phyloP scores from a whole-genome alignment of 257 asterid species.

The Solanum medicagineum region DNA sequence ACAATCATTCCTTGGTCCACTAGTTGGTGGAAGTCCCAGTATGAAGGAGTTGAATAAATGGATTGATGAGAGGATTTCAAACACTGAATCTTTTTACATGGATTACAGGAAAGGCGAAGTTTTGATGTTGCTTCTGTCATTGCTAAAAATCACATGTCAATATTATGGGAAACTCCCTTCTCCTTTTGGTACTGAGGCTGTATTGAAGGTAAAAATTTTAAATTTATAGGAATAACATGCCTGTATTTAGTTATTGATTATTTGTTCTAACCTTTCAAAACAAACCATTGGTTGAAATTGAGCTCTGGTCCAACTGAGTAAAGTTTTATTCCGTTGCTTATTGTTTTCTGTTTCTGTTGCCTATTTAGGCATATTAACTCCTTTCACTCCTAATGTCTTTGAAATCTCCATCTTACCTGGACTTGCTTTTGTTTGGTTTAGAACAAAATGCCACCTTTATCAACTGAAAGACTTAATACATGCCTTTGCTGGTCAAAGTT shows the following conservation, averaged over 20 bases:
- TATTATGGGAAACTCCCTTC: constrained; percentile 87
- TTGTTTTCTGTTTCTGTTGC: neutral
- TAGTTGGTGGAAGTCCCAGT: constrained; percentile 69
- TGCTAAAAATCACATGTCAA: constrained; percentile 77
- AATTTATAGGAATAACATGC: neutral
- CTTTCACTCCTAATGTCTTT: neutral
- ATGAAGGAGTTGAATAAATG: constrained; percentile 75
- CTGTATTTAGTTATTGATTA: neutral
- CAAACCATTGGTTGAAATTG: neutral
- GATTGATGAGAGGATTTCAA: constrained; percentile 76
- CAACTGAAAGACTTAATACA: neutral
- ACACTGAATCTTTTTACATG: constrained; percentile 29
- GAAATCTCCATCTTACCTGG: neutral
- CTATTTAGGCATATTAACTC: neutral
- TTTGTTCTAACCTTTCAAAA: neutral
- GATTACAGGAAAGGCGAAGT: constrained; percentile 55
- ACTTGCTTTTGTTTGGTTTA: neutral
- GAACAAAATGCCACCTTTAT: neutral
- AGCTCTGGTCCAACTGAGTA: neutral
- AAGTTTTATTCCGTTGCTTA: neutral
- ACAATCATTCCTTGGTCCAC: constrained; percentile 81
- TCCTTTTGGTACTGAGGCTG: constrained; percentile 71
- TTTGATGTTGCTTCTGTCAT: constrained; percentile 62
- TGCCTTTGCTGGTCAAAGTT: neutral
- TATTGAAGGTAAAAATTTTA: constrained; percentile 35